phyloP scores from a whole-genome alignment of 2,329 filamentous ascomycete species.

The Monilinia fructigena region DNA sequence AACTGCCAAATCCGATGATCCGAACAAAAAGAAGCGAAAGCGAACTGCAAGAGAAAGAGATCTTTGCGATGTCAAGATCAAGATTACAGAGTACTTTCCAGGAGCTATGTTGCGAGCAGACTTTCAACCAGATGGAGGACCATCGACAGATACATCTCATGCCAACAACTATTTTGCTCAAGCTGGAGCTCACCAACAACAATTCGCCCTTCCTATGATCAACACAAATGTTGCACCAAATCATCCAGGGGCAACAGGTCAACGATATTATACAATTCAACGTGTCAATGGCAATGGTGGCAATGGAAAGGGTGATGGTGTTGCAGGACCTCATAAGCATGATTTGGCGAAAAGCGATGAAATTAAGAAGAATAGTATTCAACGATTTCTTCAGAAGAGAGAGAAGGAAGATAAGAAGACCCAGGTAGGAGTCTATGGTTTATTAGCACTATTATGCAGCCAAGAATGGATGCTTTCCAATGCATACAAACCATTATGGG shows the following conservation, averaged over 20 bases:
- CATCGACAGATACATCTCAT: slow-evolving; percentile 29
- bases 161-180: slow-evolving; percentile 39
- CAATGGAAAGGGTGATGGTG: slow-evolving; percentile 68
- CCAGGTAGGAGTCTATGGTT: slow-evolving; percentile 46
- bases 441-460: neutral
- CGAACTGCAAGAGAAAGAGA: slow-evolving; percentile 71
- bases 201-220: slow-evolving; percentile 47
- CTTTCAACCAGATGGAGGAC: slow-evolving; percentile 37
- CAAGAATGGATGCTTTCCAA: neutral
- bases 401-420: slow-evolving; percentile 64
- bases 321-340: slow-evolving; percentile 73
- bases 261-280: slow-evolving; percentile 71
- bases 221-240: slow-evolving; percentile 43
- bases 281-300: slow-evolving; percentile 74
- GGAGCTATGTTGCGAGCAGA: slow-evolving; percentile 44
- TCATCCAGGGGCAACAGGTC: slow-evolving; percentile 50
- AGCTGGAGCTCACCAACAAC: slow-evolving; percentile 31
- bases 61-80: slow-evolving; percentile 84
- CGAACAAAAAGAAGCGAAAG: slow-evolving; percentile 79
- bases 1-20: slow-evolving; percentile 76
- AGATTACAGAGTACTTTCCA: slow-evolving; percentile 76
- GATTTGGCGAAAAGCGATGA: slow-evolving; percentile 70
- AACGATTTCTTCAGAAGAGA: slow-evolving; percentile 62
- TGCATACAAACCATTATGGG: neutral
- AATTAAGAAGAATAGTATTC: slow-evolving; percentile 78